These are phyloP conservation scores for Tinospora cordifolia DNA, from an alignment of 164 flowering plant species.

Conservation along the genomic window DNA sequence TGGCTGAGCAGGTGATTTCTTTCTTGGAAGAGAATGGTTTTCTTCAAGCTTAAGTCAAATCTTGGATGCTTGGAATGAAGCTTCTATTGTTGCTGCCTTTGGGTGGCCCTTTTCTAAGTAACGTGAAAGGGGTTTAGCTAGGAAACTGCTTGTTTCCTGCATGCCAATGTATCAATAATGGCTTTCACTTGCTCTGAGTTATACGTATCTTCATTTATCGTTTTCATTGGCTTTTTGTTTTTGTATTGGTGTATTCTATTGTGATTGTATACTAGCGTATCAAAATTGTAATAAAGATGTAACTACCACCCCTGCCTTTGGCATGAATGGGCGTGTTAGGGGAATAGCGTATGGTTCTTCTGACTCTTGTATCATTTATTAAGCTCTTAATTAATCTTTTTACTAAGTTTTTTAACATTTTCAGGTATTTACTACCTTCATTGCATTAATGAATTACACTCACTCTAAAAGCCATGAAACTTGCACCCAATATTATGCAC, in stretches of 20 bases:
- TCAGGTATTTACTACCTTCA: no score
- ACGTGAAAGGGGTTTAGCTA: not conserved
- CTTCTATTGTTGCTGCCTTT: not conserved
- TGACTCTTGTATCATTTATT: no score
- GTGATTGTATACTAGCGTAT: not conserved
- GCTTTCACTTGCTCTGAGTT: not conserved
- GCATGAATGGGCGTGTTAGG: no score
- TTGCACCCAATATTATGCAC: no score
- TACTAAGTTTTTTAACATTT: no score
- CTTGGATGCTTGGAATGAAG: not conserved
- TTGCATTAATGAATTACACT: no score
- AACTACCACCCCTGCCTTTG: no score
- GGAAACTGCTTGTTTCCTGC: slow-evolving; percentile 1
- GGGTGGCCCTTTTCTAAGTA: not conserved
- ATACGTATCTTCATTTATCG: not conserved
- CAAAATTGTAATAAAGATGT: not conserved
- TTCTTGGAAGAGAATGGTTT: slow-evolving; percentile 72
- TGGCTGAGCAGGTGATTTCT: slow-evolving; percentile 58
- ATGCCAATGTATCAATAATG: not conserved
- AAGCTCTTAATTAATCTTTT: no score
- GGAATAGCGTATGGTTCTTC: no score
- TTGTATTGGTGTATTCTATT: not conserved
- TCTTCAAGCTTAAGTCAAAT: slow-evolving; percentile 38
- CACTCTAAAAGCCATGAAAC: no score
- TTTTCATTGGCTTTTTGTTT: not conserved